Percentiles rank a stretch among this genome's conserved stretches.
Conservation (phyloP, 345 rosid genomes). For the Raphanus sativus region DNA sequence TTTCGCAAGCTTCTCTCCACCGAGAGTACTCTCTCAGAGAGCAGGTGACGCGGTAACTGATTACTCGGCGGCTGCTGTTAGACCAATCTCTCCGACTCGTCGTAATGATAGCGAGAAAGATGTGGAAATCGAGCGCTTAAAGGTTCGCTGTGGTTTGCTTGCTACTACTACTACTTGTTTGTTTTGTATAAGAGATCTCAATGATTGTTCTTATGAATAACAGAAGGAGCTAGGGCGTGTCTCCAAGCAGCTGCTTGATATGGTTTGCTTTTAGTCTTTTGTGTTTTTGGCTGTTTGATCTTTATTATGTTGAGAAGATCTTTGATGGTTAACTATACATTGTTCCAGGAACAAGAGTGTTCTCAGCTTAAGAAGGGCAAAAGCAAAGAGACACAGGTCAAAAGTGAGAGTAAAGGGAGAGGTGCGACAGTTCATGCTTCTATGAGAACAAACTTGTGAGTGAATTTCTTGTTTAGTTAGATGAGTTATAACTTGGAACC, state of each 20-base stretch:
- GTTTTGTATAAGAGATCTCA: neutral
- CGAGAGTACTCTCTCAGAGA: constrained; percentile 72
- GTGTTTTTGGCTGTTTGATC: neutral
- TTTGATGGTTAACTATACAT: constrained; percentile 7
- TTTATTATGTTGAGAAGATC: neutral
- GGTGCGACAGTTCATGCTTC: constrained; percentile 17
- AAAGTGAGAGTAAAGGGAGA: constrained; percentile 24
- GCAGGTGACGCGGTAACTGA: constrained; percentile 9
- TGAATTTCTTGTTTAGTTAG: neutral
- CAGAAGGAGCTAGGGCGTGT: constrained; percentile 68
- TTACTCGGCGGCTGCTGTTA: neutral
- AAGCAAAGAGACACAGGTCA: constrained; percentile 34
- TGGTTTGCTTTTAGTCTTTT: constrained; percentile 19
- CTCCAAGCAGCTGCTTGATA: constrained; percentile 47
- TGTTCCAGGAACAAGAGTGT: constrained; percentile 61
- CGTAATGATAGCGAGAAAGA: constrained; percentile 41
- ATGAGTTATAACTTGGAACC: neutral
- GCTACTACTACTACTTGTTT: neutral
- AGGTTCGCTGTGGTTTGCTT: constrained; percentile 45
- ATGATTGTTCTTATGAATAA: neutral
- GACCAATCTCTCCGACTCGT: constrained; percentile 36
- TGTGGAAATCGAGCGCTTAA: constrained; percentile 58
- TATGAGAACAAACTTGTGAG: constrained; percentile 43
- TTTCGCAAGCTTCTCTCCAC: constrained; percentile 63
- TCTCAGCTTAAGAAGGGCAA: constrained; percentile 55